Conservation (phyloP, 345 rosid species). For the Sonneratia alba region DNA sequence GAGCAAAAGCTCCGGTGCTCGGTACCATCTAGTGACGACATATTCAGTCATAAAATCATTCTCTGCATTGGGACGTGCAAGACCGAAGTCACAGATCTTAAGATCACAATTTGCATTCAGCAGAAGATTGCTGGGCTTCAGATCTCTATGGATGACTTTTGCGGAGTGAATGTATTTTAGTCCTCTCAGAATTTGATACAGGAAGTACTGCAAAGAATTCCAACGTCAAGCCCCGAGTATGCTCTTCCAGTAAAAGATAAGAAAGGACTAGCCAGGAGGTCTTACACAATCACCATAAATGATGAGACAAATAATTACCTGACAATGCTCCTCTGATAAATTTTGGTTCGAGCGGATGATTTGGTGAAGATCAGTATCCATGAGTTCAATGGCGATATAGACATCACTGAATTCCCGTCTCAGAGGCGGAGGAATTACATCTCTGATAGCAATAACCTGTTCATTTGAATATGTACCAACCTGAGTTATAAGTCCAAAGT, state of each 20-base stretch:
- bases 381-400: conserved; percentile 68
- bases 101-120: conserved; percentile 83
- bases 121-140: conserved; percentile 87
- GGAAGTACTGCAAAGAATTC: conserved; percentile 59
- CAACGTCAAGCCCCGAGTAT: background rate
- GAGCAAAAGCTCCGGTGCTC: conserved; percentile 89
- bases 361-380: conserved; percentile 98
- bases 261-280: background rate
- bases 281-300: no score
- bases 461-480: conserved; percentile 1
- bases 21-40: conserved; percentile 95
- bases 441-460: conserved; percentile 74
- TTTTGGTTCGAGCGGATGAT: conserved; percentile 79
- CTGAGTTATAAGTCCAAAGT: no score
- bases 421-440: conserved; percentile 87
- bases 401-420: conserved; percentile 80
- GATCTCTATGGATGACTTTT: conserved; percentile 76
- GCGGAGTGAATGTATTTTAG: conserved; percentile 94
- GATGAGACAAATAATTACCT: conserved; percentile 34
- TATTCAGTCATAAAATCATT: conserved; percentile 95
- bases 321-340: conserved; percentile 90
- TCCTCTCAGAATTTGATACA: conserved; percentile 90
- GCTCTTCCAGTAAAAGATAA: background rate
- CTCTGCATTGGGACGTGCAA: conserved; percentile 84
- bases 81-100: conserved; percentile 89